Base-by-base conservation (phyloP, 495 filamentous ascomycete genomes). In the Aspergillus avenaceus region DNA sequence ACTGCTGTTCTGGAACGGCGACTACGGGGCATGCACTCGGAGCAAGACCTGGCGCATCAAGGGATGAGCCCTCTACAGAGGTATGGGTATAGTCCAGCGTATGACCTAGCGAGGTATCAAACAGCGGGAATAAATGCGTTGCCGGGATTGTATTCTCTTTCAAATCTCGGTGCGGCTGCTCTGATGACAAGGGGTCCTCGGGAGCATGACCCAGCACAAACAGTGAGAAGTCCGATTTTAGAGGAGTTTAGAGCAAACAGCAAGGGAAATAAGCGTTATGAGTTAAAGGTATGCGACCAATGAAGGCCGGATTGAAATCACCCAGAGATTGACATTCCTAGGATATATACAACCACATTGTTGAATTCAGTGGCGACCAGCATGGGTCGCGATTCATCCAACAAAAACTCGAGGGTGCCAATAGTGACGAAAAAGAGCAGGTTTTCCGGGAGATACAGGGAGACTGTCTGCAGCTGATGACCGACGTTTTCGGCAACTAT, bases 401-500 rank as follows among this genome's bases (percentile, higher is more conserved):
- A 66, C 83, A 88, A 52, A 97, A 96, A 63, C 79, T 98, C 21
- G 88, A 95, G 72, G 87, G 86, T 2, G 95, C 95, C 38, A 97
- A 96, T 61, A 95, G 90, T 54, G 93, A 98, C 48, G 93, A 98
- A 62, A 97, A 96, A 63, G 89, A 95, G n/a, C 84, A 86, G 40
- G 84, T 97, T 2, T 98, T 96, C 72, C 75, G 75, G 0, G 95
- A 97, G 62, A 87, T 98, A 29, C 76, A 83, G 55, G 80, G 84
- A 0, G 92, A 97, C 58, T 80, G 84, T 8, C 58, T 96, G 29
- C 90, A 91, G 62, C 72, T 97, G 34, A 97, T 96, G 90, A 92
- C 86, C 9, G 95, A 97, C 62, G 85, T 97, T 12, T 97, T 96
- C 62, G 93, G 93, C 14, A 98, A 98, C 67, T 98, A 97, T 61